These are phyloP conservation scores for Tetradesmus lagerheimii DNA, from an alignment of 139 green algal genomes.

Conservation along the genomic window DNA sequence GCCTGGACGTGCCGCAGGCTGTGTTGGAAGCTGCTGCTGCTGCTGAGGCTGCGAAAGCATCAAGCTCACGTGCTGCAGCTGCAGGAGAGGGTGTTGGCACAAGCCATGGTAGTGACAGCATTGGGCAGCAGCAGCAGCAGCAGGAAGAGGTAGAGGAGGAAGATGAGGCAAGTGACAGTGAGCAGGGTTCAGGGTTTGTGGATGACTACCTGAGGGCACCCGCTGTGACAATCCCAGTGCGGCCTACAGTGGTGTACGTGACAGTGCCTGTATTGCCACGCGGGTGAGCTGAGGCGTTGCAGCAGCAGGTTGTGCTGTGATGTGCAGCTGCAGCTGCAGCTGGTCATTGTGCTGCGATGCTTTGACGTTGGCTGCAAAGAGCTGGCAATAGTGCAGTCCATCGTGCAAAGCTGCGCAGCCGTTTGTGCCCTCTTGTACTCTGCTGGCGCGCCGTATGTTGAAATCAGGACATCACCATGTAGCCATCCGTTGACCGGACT, in stretches of 20 bases:
- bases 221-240: conserved; percentile 41
- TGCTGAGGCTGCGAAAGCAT: neutral
- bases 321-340: no score
- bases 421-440: no score
- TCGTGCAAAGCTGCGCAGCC: no score
- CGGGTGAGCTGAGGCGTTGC: conserved; percentile 29
- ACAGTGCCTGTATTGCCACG: conserved; percentile 69
- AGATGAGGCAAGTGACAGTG: neutral
- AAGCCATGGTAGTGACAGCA: neutral
- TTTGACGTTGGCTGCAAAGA: no score
- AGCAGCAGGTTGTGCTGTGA: neutral
- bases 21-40: neutral
- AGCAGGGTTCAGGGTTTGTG: neutral
- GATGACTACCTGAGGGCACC: conserved; percentile 69
- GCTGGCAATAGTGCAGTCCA: no score
- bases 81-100: neutral
- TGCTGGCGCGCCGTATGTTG: no score
- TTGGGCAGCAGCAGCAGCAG: neutral
- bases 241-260: conserved; percentile 61
- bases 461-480: no score
- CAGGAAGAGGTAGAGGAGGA: neutral
- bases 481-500: no score
- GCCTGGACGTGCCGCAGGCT: neutral
- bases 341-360: no score
- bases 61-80: neutral